Conservation (phyloP, 1,284 basidiomycete genomes). For the Xanthoconium separans region DNA sequence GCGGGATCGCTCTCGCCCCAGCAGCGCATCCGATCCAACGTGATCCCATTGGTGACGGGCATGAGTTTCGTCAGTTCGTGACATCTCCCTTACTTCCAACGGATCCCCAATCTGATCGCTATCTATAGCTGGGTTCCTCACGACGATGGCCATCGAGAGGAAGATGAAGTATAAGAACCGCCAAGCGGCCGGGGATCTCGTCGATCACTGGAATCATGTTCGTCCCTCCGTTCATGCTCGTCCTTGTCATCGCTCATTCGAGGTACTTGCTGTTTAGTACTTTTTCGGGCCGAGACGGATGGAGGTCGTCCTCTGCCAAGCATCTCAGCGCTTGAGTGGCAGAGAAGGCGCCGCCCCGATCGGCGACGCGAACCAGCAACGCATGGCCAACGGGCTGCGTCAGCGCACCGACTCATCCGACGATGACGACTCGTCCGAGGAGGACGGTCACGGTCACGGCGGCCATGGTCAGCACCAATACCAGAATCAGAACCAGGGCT, state of each 20-base stretch:
- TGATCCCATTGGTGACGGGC: conserved; percentile 22
- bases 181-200: conserved; percentile 28
- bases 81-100: background rate
- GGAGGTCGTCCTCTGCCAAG: conserved; percentile 31
- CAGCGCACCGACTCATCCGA: background rate
- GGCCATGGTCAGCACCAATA: too few relatives aligned
- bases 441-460: conserved; percentile 1
- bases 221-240: background rate
- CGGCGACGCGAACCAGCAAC: conserved; percentile 20
- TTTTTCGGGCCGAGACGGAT: conserved; percentile 34
- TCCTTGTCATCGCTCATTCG: background rate
- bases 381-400: conserved; percentile 17
- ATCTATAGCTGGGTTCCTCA: conserved; percentile 21
- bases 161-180: conserved; percentile 30
- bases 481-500: background rate
- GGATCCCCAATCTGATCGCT: background rate
- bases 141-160: conserved; percentile 23
- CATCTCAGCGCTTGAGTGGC: conserved; percentile 29
- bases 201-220: conserved; percentile 35
- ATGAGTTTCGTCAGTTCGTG: conserved; percentile 21
- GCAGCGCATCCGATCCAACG: conserved; percentile 33
- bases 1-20: conserved; percentile 17
- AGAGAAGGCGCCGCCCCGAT: conserved; percentile 21
- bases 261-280: conserved; percentile 17
- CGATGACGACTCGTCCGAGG: conserved; percentile 5